These are phyloP conservation scores for Micromonas commoda DNA, from an alignment of 139 green algal genomes.

Conservation along the genomic window DNA sequence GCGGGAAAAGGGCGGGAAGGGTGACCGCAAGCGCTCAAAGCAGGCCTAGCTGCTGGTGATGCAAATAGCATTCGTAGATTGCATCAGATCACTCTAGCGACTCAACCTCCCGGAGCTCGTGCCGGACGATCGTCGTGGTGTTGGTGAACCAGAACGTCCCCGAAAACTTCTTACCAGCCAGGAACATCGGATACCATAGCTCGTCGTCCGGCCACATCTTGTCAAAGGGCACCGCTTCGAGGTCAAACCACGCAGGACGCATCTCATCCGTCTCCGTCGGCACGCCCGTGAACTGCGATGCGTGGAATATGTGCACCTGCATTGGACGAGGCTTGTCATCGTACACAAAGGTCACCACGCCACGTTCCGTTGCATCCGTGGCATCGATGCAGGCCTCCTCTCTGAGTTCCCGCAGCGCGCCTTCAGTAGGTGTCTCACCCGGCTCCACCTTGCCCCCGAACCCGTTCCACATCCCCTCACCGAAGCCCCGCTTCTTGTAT, in stretches of 20 bases:
- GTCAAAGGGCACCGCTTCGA: slow-evolving; percentile 42
- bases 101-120: slow-evolving; percentile 6
- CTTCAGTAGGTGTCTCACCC: slow-evolving; percentile 5
- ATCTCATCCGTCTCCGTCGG: slow-evolving; percentile 54
- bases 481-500: slow-evolving; percentile 11
- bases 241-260: slow-evolving; percentile 46
- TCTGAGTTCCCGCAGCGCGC: slow-evolving; percentile 8
- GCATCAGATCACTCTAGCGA: too few relatives aligned
- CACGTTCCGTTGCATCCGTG: not conserved
- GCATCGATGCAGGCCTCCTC: not conserved
- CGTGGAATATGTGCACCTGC: slow-evolving; percentile 39
- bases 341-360: slow-evolving; percentile 18
- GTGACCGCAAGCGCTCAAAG: too few relatives aligned
- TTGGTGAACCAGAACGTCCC: slow-evolving; percentile 16
- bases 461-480: slow-evolving; percentile 27
- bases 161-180: slow-evolving; percentile 23
- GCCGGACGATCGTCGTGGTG: not conserved
- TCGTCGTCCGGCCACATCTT: slow-evolving; percentile 51
- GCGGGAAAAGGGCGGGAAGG: slow-evolving; percentile 3
- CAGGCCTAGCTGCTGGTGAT: too few relatives aligned
- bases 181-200: slow-evolving; percentile 45
- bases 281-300: slow-evolving; percentile 35
- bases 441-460: slow-evolving; percentile 34
- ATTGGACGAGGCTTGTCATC: slow-evolving; percentile 24
- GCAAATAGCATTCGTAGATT: too few relatives aligned